Evolutionary conservation across 805 yeast genomes (phyloP), one percentile per base, ranked within the genome.

Genomic region (Ogataea philodendri): DNA sequence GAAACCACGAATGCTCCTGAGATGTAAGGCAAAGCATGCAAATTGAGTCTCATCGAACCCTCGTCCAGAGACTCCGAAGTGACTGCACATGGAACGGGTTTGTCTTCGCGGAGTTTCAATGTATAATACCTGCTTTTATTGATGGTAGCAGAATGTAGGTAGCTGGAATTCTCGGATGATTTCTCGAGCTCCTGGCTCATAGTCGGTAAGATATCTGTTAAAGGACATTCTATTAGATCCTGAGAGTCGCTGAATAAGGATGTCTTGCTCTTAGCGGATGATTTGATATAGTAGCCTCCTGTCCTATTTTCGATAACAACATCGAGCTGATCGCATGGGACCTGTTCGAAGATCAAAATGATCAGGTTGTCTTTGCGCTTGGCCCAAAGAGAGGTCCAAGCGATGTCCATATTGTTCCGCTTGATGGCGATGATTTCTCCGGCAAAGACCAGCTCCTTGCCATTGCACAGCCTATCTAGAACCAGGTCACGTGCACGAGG

Each of bases 331-430:
- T 73, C 78, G 52, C 82, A 76, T 3, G 78, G 84, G 18, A 88
- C 86, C 54, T 86, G 93, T 52, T 88, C 95, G 54, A 89, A 81
- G 65, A 86, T 86, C 65, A 93, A 80, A 32, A 87, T 81, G 35
- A 88, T 70, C 37, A 84, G 60, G 27, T 75, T 75, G 3, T 80
- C 81, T 46, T 80, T 78, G 40, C 77, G 67, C 51, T 88, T 88
- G 1, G 93, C 95, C 96, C 96, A 90, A 37, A 89, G 60, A 0
- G 95, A 84, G 8, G 95, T 88, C 84, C 95, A 81, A 1, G 89
- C 84, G 40, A 74, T 65, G 18, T 72, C 72, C 30, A 71, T 72
- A 11, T 84, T 83, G 9, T 81, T 77, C 47, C 86, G 72, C 25
- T 74, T 67, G 30, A 88, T 82, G 7, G 94, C 95, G 9, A 87